phyloP scores from a whole-genome alignment of 768 basidiomycete species.

The Panellus pusillus region DNA sequence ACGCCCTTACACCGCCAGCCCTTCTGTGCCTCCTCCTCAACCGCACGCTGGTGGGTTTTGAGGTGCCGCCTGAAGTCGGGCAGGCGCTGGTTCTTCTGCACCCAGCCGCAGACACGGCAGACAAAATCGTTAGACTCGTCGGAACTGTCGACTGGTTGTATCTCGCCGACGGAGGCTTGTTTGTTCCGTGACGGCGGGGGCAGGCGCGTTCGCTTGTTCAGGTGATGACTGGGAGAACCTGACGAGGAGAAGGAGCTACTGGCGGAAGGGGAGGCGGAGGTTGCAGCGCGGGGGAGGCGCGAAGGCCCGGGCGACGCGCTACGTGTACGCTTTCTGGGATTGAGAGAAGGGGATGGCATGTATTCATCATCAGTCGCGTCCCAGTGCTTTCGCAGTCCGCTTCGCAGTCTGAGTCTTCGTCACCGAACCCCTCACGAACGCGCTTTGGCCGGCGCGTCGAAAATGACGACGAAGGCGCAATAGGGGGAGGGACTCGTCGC shows the following conservation, averaged over 20 bases:
- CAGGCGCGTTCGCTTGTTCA: constrained; percentile 30
- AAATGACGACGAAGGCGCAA: not conserved
- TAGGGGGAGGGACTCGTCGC: too few relatives aligned
- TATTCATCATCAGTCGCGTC: constrained; percentile 32
- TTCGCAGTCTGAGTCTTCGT: constrained; percentile 28
- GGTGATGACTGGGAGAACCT: not conserved
- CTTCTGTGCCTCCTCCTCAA: constrained; percentile 34
- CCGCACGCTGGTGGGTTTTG: constrained; percentile 52
- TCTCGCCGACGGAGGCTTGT: constrained; percentile 34
- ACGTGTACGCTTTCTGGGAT: constrained; percentile 32
- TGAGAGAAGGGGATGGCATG: constrained; percentile 36
- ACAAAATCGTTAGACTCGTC: constrained; percentile 30
- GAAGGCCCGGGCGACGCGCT: constrained; percentile 10
- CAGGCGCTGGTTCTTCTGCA: constrained; percentile 48
- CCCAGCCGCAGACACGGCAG: constrained; percentile 50
- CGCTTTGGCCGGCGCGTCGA: not conserved
- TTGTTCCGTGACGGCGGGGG: constrained; percentile 46
- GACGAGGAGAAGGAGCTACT: not conserved
- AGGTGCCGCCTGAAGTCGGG: constrained; percentile 64
- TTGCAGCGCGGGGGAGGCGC: constrained; percentile 9
- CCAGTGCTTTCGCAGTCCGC: constrained; percentile 38
- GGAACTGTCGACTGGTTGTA: constrained; percentile 24
- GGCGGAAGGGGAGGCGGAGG: not conserved
- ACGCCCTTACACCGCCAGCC: constrained; percentile 44
- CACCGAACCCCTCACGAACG: not conserved